Base-by-base conservation (phyloP, 164 flowering plant genomes). In the Taxillus chinensis region DNA sequence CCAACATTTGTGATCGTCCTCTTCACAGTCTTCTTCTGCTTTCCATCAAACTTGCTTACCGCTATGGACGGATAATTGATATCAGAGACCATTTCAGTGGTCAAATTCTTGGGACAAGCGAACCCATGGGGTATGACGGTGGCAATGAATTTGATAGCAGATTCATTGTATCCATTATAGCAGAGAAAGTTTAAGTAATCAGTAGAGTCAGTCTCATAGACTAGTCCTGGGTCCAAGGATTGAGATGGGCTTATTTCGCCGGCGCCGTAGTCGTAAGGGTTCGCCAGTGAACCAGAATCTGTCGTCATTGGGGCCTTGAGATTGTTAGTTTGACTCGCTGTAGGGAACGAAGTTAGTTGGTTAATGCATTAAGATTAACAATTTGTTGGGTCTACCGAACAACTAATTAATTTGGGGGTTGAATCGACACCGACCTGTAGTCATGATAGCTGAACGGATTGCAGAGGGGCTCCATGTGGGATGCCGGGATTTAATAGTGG, bases 11-110 rank as follows among this genome's bases (percentile, higher is more conserved):
- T 82, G 17, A 83, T 86, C 0, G 81, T 83, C 67, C 91, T 80
- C 43, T 49, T 77, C 63, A 84, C 83, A 38, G 56, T 79, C 76
- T 58, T 82, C 71, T 72, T 74, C 48, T 60, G 55, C 17, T 65
- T 74, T 5, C 69, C 78, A 7, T 59, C 63, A 62, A 82, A 65
- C 3, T 69, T 72, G 62, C 81, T 73, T 41, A 91, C 64, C 12
- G 87, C 82, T 49, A 88, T 86, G 7, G 96, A 85, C 27, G 97
- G 96, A 61, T 88, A 91, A 70, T 91, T 88, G 68, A 91, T 80
- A 57, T 82, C 62, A 39, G 92, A 86, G 17, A 86, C 73, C 40
- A 68, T 39, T 50, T 81, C 87, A 9, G 39, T 8, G 55, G 59
- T 76, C 2, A 88, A 73, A 40, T 73, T 69, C 42, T 62, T 62